phyloP scores from a whole-genome alignment of 331 rosid genomes.

The Stylosanthes scabra region DNA sequence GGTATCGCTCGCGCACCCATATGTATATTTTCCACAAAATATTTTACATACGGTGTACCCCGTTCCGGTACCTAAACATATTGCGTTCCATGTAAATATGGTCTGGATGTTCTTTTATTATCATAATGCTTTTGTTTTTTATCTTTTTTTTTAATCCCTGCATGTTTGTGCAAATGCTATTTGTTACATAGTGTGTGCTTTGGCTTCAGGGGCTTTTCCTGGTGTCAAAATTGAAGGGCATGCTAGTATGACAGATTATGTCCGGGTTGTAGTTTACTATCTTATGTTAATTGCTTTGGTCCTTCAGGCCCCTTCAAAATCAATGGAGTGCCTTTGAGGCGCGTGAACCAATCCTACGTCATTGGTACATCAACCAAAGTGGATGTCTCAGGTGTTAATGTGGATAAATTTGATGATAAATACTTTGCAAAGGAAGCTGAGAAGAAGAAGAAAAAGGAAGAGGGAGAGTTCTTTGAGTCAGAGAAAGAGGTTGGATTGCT shows the following conservation, averaged over 20 bases:
- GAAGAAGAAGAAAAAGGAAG: conserved; percentile 64
- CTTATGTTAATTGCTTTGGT: neutral
- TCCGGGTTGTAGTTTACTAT: neutral
- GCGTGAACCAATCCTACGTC: conserved; percentile 71
- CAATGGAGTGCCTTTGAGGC: conserved; percentile 76
- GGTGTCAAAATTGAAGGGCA: neutral
- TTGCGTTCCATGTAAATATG: no score
- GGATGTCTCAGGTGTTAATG: conserved; percentile 57
- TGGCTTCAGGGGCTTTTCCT: conserved; percentile 10
- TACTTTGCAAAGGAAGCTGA: conserved; percentile 59
- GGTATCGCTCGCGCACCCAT: no score
- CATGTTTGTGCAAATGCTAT: neutral
- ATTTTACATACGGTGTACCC: no score
- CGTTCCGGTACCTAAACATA: no score
- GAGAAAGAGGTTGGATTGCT: conserved; percentile 58
- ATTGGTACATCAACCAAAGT: conserved; percentile 71
- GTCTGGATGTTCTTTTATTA: no score
- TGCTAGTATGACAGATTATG: neutral
- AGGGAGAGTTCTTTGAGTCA: conserved; percentile 67
- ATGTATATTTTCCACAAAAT: no score
- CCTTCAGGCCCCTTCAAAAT: conserved; percentile 65
- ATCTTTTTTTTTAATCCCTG: no score
- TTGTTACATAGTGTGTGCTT: neutral
- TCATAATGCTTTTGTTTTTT: no score
- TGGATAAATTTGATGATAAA: conserved; percentile 65